phyloP scores from a whole-genome alignment of 2,329 filamentous ascomycete genomes.

The Teratosphaeria viscida region DNA sequence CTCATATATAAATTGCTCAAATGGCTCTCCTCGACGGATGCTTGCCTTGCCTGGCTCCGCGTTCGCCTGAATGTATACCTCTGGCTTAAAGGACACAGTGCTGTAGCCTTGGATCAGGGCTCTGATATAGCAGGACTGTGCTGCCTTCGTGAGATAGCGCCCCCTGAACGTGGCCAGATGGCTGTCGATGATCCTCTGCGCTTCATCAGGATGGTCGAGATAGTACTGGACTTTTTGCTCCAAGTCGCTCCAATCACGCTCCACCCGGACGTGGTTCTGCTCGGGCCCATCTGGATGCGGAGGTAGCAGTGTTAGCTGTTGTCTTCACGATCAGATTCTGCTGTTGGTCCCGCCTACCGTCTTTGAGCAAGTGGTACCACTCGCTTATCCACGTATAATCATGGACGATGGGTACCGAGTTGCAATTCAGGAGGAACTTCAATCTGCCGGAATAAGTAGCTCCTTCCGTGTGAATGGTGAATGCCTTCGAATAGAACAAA shows the following conservation, averaged over 20 bases:
- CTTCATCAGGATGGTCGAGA: background rate
- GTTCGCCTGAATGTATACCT: background rate
- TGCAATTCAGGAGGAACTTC: conserved; percentile 21
- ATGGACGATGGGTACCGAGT: conserved; percentile 18
- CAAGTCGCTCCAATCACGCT: background rate
- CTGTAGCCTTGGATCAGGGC: background rate
- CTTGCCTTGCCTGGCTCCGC: background rate
- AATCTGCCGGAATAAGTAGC: conserved; percentile 19
- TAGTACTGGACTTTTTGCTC: background rate
- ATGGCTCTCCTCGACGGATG: background rate
- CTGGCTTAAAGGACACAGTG: background rate
- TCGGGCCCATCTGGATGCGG: background rate
- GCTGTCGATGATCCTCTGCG: background rate
- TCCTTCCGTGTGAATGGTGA: conserved; percentile 22
- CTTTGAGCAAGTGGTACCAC: conserved; percentile 17
- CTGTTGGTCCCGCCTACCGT: background rate
- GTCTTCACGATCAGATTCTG: background rate
- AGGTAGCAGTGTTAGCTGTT: background rate
- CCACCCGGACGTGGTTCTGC: background rate
- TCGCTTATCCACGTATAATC: conserved; percentile 16
- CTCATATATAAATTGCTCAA: background rate
- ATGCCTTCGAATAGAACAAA: background rate
- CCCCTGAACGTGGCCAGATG: background rate
- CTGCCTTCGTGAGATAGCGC: background rate
- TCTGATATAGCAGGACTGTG: conserved; percentile 1